Evolutionary conservation across 1,284 basidiomycete species (phyloP), one percentile per base, ranked within the genome.

Genomic region (Cryptococcus sp.): DNA sequence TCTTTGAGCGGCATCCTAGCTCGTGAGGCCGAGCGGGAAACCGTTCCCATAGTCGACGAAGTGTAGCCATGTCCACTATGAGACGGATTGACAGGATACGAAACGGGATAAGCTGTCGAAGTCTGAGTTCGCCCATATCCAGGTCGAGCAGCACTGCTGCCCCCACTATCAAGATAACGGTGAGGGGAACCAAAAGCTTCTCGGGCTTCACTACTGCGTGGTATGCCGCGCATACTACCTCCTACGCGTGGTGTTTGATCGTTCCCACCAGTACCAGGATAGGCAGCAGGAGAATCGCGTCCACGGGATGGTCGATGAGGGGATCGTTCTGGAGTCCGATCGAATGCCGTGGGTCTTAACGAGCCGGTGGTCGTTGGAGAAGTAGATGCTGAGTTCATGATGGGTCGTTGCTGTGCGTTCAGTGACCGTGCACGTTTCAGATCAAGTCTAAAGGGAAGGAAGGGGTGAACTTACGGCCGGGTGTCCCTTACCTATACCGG

Each of bases 11-110:
- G 45, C 7, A 54, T 47, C 34, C 62, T 34, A 19, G 56, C 58
- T 22, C 60, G 53, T 2, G 61, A 63, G 13, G 53, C 57, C 5
- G 65, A 67, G 3, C 65, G 53, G 2, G 63, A 63, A 42, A 55
- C 55, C 2, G 64, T 55, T 28, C 60, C 61, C 19, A 13, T 42
- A 19, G 28, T 32, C 21, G 34, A 13, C 55, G 42, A 9, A 49
- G 49, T 5, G n/a, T n/a, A n/a, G n/a, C n/a, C n/a, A n/a, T n/a
- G n/a, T n/a, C n/a, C n/a, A n/a, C n/a, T n/a, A 21, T 43, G 13
- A 42, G 50, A 3, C 50, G 42, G 16, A 24, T 40, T 19, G 47
- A 42, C 23, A 36, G 32, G 14, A 23, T 46, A 43, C 22, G 43
- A 45, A 5, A 44, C 52, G 47, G 54, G 52, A 48, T 57, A 52